phyloP scores from a whole-genome alignment of 139 green algal genomes.

The Chlamydomonas sp. region DNA sequence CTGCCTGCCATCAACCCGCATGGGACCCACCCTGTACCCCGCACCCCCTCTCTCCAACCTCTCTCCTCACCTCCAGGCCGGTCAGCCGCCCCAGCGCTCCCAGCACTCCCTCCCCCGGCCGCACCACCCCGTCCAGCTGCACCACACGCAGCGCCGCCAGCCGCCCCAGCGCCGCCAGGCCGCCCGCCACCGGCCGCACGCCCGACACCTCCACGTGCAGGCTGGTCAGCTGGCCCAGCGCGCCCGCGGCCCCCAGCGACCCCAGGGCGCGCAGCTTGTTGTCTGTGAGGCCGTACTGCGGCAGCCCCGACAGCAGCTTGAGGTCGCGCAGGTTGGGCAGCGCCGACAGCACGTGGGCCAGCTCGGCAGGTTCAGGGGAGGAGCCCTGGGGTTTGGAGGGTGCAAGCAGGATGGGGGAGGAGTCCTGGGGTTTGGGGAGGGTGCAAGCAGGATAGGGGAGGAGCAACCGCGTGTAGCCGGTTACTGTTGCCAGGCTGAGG shows the following conservation, averaged over 20 bases:
- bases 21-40: not conserved
- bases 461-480: no score
- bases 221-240: conserved; percentile 2
- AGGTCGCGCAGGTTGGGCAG: conserved; percentile 24
- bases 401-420: not conserved
- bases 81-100: not conserved
- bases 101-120: not conserved
- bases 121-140: conserved; percentile 17
- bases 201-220: conserved; percentile 32
- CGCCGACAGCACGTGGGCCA: conserved; percentile 3
- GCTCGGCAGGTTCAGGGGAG: conserved; percentile 13
- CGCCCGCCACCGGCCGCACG: conserved; percentile 4
- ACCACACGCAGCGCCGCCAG: not conserved
- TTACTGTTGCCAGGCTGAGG: no score
- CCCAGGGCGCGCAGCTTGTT: conserved; percentile 28
- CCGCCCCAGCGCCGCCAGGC: conserved; percentile 15
- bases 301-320: conserved; percentile 27
- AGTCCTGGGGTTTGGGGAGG: not conserved
- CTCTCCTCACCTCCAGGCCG: conserved; percentile 6
- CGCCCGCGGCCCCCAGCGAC: not conserved
- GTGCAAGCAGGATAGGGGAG: not conserved
- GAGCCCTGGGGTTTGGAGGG: not conserved
- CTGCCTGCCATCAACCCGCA: no score
- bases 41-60: not conserved
- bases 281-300: conserved; percentile 4